Evolutionary conservation across 352 stramenopile species (phyloP).

Genomic region (Phytophthora lateralis): DNA sequence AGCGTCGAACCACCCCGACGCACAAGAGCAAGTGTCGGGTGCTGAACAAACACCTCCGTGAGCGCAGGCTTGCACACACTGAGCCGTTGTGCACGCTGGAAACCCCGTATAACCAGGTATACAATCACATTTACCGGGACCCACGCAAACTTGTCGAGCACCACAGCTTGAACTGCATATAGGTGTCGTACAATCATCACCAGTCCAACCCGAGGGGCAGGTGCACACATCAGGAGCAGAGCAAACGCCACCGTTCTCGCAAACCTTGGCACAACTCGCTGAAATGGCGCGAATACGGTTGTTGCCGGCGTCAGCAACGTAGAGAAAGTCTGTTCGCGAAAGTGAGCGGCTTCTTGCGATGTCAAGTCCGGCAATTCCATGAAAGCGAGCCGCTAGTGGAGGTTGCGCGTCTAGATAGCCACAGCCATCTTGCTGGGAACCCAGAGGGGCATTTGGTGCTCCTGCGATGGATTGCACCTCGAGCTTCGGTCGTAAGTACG

Average conservation of each 20-base stretch:
- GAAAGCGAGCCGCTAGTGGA: constrained; percentile 78
- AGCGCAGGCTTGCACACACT: constrained; percentile 91
- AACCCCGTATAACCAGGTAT: constrained; percentile 90
- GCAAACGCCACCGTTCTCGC: constrained; percentile 95
- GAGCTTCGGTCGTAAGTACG: constrained; percentile 57
- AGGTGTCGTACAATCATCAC: constrained; percentile 89
- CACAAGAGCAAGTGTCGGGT: constrained; percentile 94
- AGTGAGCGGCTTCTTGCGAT: constrained; percentile 35
- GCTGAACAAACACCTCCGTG: constrained; percentile 89
- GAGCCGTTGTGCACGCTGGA: constrained; percentile 70
- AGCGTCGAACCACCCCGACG: constrained; percentile 93
- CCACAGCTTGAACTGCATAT: constrained; percentile 60
- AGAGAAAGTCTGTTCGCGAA: constrained; percentile 70
- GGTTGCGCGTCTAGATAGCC: constrained; percentile 88
- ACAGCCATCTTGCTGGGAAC: constrained; percentile 83
- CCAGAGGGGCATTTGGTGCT: constrained; percentile 78
- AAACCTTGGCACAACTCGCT: constrained; percentile 92
- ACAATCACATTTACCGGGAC: constrained; percentile 91
- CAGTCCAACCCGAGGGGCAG: constrained; percentile 89
- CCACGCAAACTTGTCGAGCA: constrained; percentile 89
- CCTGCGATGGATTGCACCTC: constrained; percentile 93
- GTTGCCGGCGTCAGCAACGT: constrained; percentile 94
- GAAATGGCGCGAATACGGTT: constrained; percentile 92
- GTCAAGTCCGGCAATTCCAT: constrained; percentile 41
- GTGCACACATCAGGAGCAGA: constrained; percentile 84